Evolutionary conservation across 2,329 filamentous ascomycete genomes (phyloP).

Genomic region (Escovopsis weberi): DNA sequence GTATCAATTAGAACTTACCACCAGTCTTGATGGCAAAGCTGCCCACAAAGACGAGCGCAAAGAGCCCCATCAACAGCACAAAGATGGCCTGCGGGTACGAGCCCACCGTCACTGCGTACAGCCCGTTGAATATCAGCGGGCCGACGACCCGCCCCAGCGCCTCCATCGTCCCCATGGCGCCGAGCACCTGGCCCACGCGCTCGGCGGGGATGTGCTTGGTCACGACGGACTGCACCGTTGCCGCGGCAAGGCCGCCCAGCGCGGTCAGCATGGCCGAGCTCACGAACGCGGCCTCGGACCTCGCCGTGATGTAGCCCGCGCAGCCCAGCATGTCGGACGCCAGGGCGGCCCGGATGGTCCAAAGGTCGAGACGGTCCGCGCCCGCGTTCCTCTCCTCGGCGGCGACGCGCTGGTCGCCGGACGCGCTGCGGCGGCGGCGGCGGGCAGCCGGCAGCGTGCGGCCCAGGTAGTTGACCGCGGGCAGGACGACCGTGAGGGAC

Average conservation of each 20-base stretch:
- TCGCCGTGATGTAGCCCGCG: constrained; percentile 56
- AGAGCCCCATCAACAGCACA: constrained; percentile 53
- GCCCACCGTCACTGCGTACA: constrained; percentile 71
- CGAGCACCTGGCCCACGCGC: constrained; percentile 72
- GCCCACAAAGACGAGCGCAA: constrained; percentile 48
- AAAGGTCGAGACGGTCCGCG: constrained; percentile 64
- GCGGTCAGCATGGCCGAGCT: constrained; percentile 58
- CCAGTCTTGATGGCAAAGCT: constrained; percentile 60
- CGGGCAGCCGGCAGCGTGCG: constrained; percentile 38
- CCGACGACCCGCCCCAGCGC: constrained; percentile 65
- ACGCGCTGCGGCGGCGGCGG: constrained; percentile 22
- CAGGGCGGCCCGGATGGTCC: constrained; percentile 59
- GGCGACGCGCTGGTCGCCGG: not conserved
- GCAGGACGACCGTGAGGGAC: constrained; percentile 60
- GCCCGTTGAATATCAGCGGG: constrained; percentile 69
- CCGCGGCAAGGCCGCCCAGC: constrained; percentile 71
- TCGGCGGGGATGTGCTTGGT: constrained; percentile 85
- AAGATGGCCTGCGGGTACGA: constrained; percentile 73
- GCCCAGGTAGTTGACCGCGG: constrained; percentile 61
- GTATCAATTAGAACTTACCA: constrained; percentile 36
- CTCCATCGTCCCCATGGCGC: constrained; percentile 75
- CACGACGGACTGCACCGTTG: constrained; percentile 68
- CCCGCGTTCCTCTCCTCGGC: constrained; percentile 43
- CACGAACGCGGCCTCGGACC: constrained; percentile 50
- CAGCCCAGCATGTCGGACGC: constrained; percentile 64